Percentiles rank a stretch among this genome's conserved stretches.
phyloP scores from a whole-genome alignment of 2,329 filamentous ascomycete species.

The Alternaria arbusti region DNA sequence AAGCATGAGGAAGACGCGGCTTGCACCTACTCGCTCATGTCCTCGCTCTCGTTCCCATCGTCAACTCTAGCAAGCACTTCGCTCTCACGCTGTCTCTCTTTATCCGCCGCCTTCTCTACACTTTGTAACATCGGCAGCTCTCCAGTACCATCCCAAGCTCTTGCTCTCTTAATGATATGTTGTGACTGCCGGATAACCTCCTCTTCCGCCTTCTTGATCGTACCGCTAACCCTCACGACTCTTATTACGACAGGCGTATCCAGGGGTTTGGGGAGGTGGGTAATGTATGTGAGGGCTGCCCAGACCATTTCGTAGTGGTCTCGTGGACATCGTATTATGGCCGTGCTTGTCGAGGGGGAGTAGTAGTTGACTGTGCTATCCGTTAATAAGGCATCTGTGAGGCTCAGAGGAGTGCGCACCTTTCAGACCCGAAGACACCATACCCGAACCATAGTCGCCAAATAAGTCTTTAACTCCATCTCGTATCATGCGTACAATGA shows the following conservation, averaged over 20 bases:
- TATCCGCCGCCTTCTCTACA: constrained; percentile 32
- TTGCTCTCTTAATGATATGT: constrained; percentile 71
- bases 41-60: constrained; percentile 21
- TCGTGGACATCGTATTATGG: constrained; percentile 84
- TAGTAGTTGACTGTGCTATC: constrained; percentile 80
- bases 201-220: constrained; percentile 89
- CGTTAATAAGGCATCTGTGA: neutral
- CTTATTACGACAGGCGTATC: constrained; percentile 75
- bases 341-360: constrained; percentile 89
- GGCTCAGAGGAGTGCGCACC: constrained; percentile 55
- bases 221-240: constrained; percentile 87
- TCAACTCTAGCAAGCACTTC: constrained; percentile 26
- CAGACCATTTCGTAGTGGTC: constrained; percentile 86
- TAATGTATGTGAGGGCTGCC: constrained; percentile 85
- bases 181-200: constrained; percentile 83
- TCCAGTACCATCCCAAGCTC: constrained; percentile 49
- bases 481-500: constrained; percentile 70
- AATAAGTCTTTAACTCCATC: constrained; percentile 45
- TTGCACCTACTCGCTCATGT: constrained; percentile 26
- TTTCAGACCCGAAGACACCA: constrained; percentile 71
- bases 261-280: constrained; percentile 67
- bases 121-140: constrained; percentile 23
- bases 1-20: neutral
- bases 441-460: constrained; percentile 86
- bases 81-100: constrained; percentile 21